Percentiles rank a stretch among this genome's conserved stretches.
These are phyloP conservation scores for Gryganskiella cystojenkinii DNA, from an alignment of 192 early-diverging fungal species.

Conservation along the genomic window DNA sequence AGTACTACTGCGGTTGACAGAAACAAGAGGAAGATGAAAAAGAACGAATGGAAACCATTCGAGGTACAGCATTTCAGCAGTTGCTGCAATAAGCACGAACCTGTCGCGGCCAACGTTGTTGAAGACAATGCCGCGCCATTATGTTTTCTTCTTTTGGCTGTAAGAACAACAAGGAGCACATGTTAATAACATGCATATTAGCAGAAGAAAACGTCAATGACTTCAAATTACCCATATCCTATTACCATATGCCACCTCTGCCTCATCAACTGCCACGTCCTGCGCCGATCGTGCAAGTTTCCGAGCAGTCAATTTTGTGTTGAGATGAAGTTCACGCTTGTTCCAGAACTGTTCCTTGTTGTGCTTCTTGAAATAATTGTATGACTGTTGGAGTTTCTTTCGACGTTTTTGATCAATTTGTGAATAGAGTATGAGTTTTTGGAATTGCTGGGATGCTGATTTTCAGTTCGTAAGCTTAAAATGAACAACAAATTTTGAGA, in stretches of 20 bases:
- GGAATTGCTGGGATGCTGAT: slow-evolving; percentile 8
- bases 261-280: slow-evolving; percentile 18
- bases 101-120: slow-evolving; percentile 13
- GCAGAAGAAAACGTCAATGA: background rate
- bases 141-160: slow-evolving; percentile 12
- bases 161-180: background rate
- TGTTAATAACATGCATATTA: slow-evolving; percentile 13
- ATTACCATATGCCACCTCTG: slow-evolving; percentile 26
- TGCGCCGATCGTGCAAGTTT: slow-evolving; percentile 18
- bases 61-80: too few species aligned
- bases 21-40: too few species aligned
- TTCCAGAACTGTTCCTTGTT: slow-evolving; percentile 25
- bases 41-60: too few species aligned
- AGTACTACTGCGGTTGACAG: too few species aligned
- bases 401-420: slow-evolving; percentile 6
- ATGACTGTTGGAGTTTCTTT: background rate
- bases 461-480: slow-evolving; percentile 18
- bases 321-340: background rate
- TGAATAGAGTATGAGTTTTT: slow-evolving; percentile 8
- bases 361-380: slow-evolving; percentile 8
- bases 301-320: slow-evolving; percentile 5
- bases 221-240: background rate
- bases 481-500: slow-evolving; percentile 7
- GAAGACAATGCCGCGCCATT: slow-evolving; percentile 10
- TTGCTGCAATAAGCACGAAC: background rate